These are phyloP conservation scores for Luzula sylvatica DNA, from an alignment of 176 grass and related monocot species.

Conservation along the genomic window DNA sequence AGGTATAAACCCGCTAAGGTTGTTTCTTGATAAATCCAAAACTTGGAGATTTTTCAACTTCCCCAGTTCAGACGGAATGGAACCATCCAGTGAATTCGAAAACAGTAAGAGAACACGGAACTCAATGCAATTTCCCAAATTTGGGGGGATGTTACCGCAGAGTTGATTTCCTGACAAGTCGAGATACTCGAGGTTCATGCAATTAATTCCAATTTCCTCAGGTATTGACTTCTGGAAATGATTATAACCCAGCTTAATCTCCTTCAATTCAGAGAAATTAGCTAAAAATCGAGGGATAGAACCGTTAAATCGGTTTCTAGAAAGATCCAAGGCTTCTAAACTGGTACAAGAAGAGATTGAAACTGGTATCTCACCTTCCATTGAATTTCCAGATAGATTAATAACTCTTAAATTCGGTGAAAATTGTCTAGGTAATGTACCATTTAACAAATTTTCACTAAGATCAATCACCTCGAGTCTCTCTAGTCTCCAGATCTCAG, in stretches of 20 bases:
- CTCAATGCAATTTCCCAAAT: constrained; percentile 42
- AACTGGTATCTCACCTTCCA: constrained; percentile 49
- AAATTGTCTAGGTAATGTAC: constrained; percentile 44
- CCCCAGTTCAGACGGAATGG: constrained; percentile 57
- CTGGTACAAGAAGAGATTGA: constrained; percentile 34
- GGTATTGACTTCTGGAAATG: constrained; percentile 32
- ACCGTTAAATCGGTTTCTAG: constrained; percentile 49
- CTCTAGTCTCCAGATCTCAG: constrained; percentile 67
- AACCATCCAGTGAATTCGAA: constrained; percentile 57
- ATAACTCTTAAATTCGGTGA: constrained; percentile 46
- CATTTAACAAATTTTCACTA: constrained; percentile 44
- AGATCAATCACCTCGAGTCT: constrained; percentile 59
- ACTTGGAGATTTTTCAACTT: constrained; percentile 45
- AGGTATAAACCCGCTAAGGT: constrained; percentile 47
- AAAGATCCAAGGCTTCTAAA: constrained; percentile 58
- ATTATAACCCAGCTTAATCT: constrained; percentile 19
- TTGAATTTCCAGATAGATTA: constrained; percentile 44
- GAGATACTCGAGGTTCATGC: constrained; percentile 26
- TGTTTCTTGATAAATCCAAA: constrained; percentile 69
- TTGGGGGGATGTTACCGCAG: constrained; percentile 47
- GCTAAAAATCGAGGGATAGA: constrained; percentile 17
- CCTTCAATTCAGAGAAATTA: constrained; percentile 5
- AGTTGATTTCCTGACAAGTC: constrained; percentile 71
- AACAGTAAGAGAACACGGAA: constrained; percentile 47
- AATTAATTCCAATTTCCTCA: constrained; percentile 22